Percentiles rank a stretch among this genome's conserved stretches.
phyloP scores from a whole-genome alignment of 2,329 filamentous ascomycete genomes.

The Ceratocystis cacaofunesta region DNA sequence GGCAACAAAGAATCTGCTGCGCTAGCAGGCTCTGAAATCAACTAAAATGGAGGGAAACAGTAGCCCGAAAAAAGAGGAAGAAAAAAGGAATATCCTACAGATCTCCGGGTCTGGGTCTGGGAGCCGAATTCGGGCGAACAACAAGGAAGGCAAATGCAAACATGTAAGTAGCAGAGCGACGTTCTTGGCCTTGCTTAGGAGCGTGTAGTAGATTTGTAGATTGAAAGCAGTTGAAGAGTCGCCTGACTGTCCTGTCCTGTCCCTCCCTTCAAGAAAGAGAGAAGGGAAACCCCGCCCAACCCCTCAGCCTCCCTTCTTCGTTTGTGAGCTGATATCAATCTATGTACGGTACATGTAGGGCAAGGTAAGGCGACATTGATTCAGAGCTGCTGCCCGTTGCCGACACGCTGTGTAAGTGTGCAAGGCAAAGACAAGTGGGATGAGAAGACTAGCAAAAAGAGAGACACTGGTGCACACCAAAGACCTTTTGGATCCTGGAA shows the following conservation, averaged over 20 bases:
- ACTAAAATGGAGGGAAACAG: no score
- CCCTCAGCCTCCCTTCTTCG: not conserved
- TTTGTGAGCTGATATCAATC: not conserved
- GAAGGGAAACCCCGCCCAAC: not conserved
- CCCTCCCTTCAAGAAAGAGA: not conserved
- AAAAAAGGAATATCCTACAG: no score
- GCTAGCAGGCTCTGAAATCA: no score
- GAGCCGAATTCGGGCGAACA: no score
- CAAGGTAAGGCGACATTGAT: not conserved
- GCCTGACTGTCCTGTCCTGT: not conserved
- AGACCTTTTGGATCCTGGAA: not conserved
- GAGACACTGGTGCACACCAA: not conserved
- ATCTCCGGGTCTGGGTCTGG: no score
- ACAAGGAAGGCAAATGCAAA: no score
- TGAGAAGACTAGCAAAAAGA: not conserved
- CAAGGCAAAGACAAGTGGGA: not conserved
- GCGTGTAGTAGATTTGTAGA: no score
- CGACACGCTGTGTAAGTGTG: not conserved
- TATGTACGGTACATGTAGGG: not conserved
- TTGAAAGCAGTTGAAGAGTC: not conserved
- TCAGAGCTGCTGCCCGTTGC: not conserved
- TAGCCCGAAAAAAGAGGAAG: no score
- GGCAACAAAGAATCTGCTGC: no score
- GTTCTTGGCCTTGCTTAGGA: no score
- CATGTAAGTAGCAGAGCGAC: no score